A percentile compares a stretch with the other conserved stretches of the same genome.
Evolutionary conservation across 768 basidiomycete species (phyloP).

Genomic region (Tulasnella sp.): DNA sequence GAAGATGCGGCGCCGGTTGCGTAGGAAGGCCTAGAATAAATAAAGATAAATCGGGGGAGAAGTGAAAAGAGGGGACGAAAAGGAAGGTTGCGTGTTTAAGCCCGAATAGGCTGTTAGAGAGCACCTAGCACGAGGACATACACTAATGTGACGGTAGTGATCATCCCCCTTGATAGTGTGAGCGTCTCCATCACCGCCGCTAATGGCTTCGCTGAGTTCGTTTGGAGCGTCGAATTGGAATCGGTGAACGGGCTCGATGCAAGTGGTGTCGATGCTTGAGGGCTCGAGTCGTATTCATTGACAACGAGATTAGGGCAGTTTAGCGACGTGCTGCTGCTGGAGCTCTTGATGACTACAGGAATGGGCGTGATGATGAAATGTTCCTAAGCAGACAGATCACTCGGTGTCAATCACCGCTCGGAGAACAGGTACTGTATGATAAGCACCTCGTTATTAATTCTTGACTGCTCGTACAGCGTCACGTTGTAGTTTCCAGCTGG

Average conservation of each 20-base stretch:
- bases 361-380: conserved; percentile 3
- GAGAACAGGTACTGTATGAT: neutral
- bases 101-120: neutral
- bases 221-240: neutral
- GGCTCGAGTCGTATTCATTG: neutral
- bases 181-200: neutral
- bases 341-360: neutral
- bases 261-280: neutral
- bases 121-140: neutral
- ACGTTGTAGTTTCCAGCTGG: neutral
- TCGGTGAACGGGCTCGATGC: neutral
- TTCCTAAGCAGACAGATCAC: neutral
- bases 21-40: neutral
- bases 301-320: neutral
- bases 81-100: neutral
- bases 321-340: neutral
- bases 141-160: neutral
- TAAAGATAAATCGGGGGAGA: no score
- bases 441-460: neutral
- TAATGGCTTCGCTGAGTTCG: neutral
- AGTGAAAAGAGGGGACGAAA: neutral
- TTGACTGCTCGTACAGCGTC: neutral
- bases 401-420: no score
- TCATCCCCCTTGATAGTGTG: neutral
- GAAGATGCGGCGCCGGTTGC: neutral